Conservation (phyloP, 768 basidiomycete genomes). For the Candolleomyces eurysporus region DNA sequence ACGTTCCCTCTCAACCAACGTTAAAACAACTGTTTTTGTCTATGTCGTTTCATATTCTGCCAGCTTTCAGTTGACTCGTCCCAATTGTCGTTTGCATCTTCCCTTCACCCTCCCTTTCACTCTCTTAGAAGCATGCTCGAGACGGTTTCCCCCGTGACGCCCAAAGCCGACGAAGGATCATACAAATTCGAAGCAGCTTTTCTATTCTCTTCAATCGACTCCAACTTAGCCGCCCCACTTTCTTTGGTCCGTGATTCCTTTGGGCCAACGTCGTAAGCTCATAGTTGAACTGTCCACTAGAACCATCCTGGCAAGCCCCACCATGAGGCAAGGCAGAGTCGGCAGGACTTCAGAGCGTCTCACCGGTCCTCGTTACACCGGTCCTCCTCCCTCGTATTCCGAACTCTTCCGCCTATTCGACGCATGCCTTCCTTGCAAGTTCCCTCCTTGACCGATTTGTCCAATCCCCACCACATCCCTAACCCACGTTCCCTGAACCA, state of each 20-base stretch:
- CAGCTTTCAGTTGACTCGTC: background rate
- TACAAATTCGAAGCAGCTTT: conserved; percentile 9
- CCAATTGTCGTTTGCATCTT: background rate
- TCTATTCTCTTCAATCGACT: conserved; percentile 9
- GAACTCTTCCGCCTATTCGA: conserved; percentile 6
- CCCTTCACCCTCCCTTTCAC: background rate
- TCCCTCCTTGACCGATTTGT: conserved; percentile 9
- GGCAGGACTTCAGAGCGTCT: conserved; percentile 8
- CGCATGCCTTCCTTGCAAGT: conserved; percentile 12
- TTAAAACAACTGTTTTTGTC: background rate
- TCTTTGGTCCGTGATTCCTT: conserved; percentile 8
- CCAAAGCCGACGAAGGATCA: background rate
- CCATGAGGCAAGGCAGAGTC: conserved; percentile 1
- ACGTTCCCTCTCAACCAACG: background rate
- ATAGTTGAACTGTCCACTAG: background rate
- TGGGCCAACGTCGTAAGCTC: background rate
- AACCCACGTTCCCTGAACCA: conserved; percentile 10
- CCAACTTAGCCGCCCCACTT: conserved; percentile 6
- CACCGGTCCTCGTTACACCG: conserved; percentile 9
- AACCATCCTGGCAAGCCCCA: conserved; percentile 7
- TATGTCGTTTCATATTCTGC: background rate
- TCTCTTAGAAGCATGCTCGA: background rate
- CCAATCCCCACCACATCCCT: conserved; percentile 5
- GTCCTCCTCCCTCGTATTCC: conserved; percentile 10
- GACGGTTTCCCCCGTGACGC: background rate